A percentile compares a stretch with the other conserved stretches of the same genome.
Conservation (phyloP, 2,329 filamentous ascomycete species). For the Sporothrix pseudoabietina region DNA sequence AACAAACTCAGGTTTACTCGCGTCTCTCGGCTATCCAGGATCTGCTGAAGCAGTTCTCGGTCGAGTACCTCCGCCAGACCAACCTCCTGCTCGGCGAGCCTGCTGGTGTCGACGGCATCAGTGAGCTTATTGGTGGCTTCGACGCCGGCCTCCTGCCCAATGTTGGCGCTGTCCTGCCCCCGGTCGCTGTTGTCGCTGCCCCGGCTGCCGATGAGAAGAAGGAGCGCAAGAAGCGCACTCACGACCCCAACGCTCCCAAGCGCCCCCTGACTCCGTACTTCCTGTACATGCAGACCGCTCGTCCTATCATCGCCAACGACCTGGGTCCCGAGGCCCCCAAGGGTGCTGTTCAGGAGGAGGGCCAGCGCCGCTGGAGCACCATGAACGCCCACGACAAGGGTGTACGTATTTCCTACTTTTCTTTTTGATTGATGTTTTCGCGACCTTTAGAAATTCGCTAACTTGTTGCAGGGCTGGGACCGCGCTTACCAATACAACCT, state of each 20-base stretch:
- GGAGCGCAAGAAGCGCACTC: slow-evolving; percentile 83
- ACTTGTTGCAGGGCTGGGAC: slow-evolving; percentile 56
- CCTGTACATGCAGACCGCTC: slow-evolving; percentile 87
- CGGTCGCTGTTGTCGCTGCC: slow-evolving; percentile 42
- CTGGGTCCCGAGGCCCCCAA: slow-evolving; percentile 75
- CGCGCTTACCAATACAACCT: slow-evolving; percentile 69
- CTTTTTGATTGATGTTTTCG: neutral
- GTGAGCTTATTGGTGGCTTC: slow-evolving; percentile 55
- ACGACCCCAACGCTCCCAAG: slow-evolving; percentile 94
- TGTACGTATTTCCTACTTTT: slow-evolving; percentile 41
- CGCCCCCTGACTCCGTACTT: slow-evolving; percentile 93
- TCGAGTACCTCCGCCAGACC: slow-evolving; percentile 85
- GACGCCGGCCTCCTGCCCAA: slow-evolving; percentile 54
- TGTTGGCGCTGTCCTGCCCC: slow-evolving; percentile 41
- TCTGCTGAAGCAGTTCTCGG: slow-evolving; percentile 75
- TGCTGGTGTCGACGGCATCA: slow-evolving; percentile 52
- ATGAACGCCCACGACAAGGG: slow-evolving; percentile 75
- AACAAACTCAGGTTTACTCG: slow-evolving; percentile 66
- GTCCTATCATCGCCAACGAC: slow-evolving; percentile 77
- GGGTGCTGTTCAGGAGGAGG: slow-evolving; percentile 84
- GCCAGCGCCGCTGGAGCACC: slow-evolving; percentile 79
- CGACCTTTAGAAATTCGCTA: neutral
- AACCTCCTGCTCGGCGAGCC: slow-evolving; percentile 75
- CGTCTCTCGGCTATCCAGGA: slow-evolving; percentile 78
- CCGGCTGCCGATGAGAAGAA: slow-evolving; percentile 68